Conservation (phyloP, 768 basidiomycete species). For the Russula foetens region DNA sequence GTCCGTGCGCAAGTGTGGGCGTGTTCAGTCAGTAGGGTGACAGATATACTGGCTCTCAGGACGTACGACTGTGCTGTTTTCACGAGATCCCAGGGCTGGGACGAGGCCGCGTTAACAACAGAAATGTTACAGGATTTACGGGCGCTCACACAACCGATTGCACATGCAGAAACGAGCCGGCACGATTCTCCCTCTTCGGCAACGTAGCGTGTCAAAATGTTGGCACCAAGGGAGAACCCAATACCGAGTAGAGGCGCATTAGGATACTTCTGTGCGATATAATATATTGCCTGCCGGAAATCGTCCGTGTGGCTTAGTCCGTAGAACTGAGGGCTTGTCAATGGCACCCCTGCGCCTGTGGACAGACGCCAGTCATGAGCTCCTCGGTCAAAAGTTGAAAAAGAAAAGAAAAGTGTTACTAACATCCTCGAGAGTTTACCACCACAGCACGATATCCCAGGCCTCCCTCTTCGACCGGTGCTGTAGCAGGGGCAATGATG, state of each 20-base stretch:
- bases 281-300: slow-evolving; percentile 69
- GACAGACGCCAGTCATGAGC: neutral
- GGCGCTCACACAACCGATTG: slow-evolving; percentile 78
- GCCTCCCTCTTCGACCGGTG: slow-evolving; percentile 65
- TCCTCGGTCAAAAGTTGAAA: too few species aligned
- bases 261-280: slow-evolving; percentile 62
- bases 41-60: neutral
- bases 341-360: slow-evolving; percentile 6
- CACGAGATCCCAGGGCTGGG: slow-evolving; percentile 42
- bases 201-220: slow-evolving; percentile 82
- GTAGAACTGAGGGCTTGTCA: slow-evolving; percentile 48
- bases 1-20: too few species aligned
- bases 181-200: slow-evolving; percentile 69
- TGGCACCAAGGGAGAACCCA: slow-evolving; percentile 92
- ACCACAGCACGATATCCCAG: slow-evolving; percentile 87
- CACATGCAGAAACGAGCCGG: slow-evolving; percentile 57
- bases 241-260: slow-evolving; percentile 74
- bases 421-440: slow-evolving; percentile 47
- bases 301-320: slow-evolving; percentile 89
- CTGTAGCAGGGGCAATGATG: slow-evolving; percentile 65
- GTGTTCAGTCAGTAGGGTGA: neutral
- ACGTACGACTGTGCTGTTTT: slow-evolving; percentile 31
- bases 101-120: neutral
- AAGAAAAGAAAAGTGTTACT: too few species aligned
- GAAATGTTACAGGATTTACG: slow-evolving; percentile 31